phyloP scores from a whole-genome alignment of 345 rosid species.

The Brassica nigra region DNA sequence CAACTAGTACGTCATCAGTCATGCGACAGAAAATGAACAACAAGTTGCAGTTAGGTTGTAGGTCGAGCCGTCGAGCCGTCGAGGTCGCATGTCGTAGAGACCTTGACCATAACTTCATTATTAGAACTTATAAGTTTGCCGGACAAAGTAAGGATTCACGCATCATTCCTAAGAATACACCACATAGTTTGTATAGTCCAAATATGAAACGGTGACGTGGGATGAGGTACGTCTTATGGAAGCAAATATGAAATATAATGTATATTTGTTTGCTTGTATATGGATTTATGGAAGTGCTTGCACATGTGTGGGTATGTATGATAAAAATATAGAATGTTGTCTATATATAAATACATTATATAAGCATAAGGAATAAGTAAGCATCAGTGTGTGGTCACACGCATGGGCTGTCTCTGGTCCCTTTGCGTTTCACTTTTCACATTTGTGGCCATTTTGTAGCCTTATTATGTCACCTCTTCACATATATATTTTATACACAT shows the following conservation, averaged over 20 bases:
- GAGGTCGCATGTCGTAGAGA: background rate
- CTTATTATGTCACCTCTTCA: slow-evolving; percentile 39
- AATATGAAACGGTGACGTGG: slow-evolving; percentile 35
- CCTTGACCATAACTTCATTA: background rate
- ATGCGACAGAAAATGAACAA: background rate
- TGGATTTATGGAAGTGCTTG: slow-evolving; percentile 36
- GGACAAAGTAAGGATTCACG: background rate
- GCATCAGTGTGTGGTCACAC: slow-evolving; percentile 67
- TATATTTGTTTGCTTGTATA: slow-evolving; percentile 23
- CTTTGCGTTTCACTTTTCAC: slow-evolving; percentile 48
- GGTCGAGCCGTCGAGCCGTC: background rate
- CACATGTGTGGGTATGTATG: slow-evolving; percentile 25
- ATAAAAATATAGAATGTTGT: background rate
- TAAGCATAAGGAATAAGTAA: slow-evolving; percentile 39
- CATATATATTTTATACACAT: slow-evolving; percentile 26
- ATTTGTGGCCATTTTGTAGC: slow-evolving; percentile 42
- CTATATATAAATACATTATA: background rate
- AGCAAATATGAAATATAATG: slow-evolving; percentile 30
- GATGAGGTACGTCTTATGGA: slow-evolving; percentile 44
- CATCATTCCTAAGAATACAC: background rate
- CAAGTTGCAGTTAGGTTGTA: background rate
- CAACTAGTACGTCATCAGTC: no score
- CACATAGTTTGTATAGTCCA: background rate
- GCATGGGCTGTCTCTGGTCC: slow-evolving; percentile 81
- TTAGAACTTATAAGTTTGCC: background rate